Evolutionary conservation across 2,329 filamentous ascomycete genomes (phyloP), one percentile per base, ranked within the genome.

Genomic region (Fusarium nelsonii): DNA sequence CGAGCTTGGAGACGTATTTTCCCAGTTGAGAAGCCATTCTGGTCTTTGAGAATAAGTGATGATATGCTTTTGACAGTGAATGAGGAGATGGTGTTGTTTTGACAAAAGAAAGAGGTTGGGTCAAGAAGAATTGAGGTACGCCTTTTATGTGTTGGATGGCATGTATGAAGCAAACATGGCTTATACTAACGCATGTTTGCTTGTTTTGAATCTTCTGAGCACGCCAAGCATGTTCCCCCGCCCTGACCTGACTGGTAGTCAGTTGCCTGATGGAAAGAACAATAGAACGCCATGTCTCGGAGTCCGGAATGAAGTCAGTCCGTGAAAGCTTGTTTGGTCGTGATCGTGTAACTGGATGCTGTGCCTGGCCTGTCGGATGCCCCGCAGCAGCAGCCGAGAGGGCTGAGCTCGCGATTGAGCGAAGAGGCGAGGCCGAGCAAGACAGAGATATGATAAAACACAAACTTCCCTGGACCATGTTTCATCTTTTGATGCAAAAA

Each of bases 1-100:
- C 52, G 26, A 71, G 69, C 62, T 71, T 71, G 41, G 66, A 70
- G 26, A 68, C 52, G 52, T 69, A 69, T 34, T 63, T 15, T 11
- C 66, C 66, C 14, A 70, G 16, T 34, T 56, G 15, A 23, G 66
- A 50, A 14, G 66, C 62, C 66, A 69, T 69, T 52, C 20, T 67
- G 53, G 6, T 23, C 4, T 23, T 23, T 23, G 23, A 23, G 23
- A 23, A 6, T 23, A 23, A 23, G 23, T 23, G 23, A 23, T 23
- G 6, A 23, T 23, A 23, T 5, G 23, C 6, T 18, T 33, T 16
- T 15, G 7, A 6, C 6, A 10, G 6, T 6, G 14, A 14, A 8
- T 15, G 20, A 20, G n/a, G 16, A 16, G 15, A 39, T 11, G 5
- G 11, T 16, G 14, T 33, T 23, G 18, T 3, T 43, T 33, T 54